phyloP scores from a whole-genome alignment of 768 basidiomycete genomes.

The Lactarius evosmus region DNA sequence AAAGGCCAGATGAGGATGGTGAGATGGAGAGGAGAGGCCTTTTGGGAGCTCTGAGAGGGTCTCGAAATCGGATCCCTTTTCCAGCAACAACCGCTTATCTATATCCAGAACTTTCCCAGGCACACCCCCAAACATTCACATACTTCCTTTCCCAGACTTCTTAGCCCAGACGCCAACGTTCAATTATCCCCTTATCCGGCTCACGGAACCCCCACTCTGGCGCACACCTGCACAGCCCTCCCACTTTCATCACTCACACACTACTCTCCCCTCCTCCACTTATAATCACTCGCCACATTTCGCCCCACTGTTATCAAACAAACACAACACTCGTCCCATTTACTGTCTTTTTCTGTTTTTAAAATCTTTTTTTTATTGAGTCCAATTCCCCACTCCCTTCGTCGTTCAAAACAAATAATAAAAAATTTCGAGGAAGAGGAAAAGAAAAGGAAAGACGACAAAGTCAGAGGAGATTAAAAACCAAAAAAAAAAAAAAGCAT shows the following conservation, averaged over 20 bases:
- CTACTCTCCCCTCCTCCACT: neutral
- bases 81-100: conserved; percentile 31
- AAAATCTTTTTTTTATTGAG: neutral
- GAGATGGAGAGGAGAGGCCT: conserved; percentile 26
- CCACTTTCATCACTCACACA: conserved; percentile 10
- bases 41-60: conserved; percentile 28
- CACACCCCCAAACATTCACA: conserved; percentile 28
- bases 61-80: conserved; percentile 30
- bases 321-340: conserved; percentile 1
- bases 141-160: conserved; percentile 27
- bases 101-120: conserved; percentile 32
- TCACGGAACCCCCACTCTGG: conserved; percentile 8
- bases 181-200: conserved; percentile 28
- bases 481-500: conserved; percentile 3
- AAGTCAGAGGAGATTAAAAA: conserved; percentile 8
- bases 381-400: neutral
- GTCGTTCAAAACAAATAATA: conserved; percentile 1
- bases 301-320: no score
- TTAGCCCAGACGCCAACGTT: conserved; percentile 27
- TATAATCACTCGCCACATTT: conserved; percentile 20
- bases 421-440: no score
- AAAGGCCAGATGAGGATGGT: conserved; percentile 24
- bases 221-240: conserved; percentile 4
- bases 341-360: conserved; percentile 3
- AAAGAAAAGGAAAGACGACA: neutral